phyloP scores from a whole-genome alignment of 176 grass and related monocot genomes.

The Cenchrus americanus region DNA sequence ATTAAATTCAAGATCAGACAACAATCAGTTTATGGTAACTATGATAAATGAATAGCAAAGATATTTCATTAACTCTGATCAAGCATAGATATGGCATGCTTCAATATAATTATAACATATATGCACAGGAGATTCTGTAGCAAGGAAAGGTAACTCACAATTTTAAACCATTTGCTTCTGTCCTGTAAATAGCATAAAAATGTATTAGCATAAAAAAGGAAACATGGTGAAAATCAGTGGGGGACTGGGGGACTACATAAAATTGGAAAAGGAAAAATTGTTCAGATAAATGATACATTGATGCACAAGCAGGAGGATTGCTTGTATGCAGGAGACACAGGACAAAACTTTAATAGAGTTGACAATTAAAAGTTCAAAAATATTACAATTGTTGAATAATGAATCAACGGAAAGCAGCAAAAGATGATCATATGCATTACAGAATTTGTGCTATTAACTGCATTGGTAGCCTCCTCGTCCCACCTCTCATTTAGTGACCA shows the following conservation, averaged over 20 bases:
- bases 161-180: constrained; percentile 82
- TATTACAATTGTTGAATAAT: constrained; percentile 10
- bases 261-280: constrained; percentile 12
- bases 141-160: constrained; percentile 64
- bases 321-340: neutral
- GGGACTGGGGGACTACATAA: neutral
- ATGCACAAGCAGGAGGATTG: constrained; percentile 4
- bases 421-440: neutral
- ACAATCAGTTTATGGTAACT: constrained; percentile 26
- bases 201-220: constrained; percentile 41
- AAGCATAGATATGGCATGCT: constrained; percentile 19
- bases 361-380: neutral
- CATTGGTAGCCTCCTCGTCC: neutral
- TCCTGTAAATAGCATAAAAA: constrained; percentile 66
- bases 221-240: constrained; percentile 32
- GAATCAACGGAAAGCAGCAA: neutral
- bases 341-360: constrained; percentile 22
- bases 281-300: constrained; percentile 3
- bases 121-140: constrained; percentile 21
- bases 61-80: neutral
- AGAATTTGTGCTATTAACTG: neutral
- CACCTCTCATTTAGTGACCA: neutral
- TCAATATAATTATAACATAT: constrained; percentile 2
- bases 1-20: constrained; percentile 19
- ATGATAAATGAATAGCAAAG: neutral